These are phyloP conservation scores for Penicillium sp. DNA, from an alignment of 2,329 filamentous ascomycete species.

Conservation along the genomic window DNA sequence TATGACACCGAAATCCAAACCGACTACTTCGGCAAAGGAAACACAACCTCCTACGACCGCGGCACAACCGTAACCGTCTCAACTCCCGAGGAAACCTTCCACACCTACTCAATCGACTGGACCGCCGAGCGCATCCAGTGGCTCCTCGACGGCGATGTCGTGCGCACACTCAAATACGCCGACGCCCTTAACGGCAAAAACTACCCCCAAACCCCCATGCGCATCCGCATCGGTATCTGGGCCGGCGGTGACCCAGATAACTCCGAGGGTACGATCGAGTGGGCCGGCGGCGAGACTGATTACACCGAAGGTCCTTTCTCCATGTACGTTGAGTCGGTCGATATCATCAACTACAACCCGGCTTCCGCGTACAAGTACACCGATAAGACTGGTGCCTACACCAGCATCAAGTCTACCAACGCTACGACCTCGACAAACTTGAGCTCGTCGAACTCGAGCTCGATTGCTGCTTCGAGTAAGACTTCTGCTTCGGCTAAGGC, in stretches of 20 bases:
- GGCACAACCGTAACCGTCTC: conserved; percentile 71
- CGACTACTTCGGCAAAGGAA: conserved; percentile 96
- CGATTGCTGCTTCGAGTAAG: neutral
- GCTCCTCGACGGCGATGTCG: conserved; percentile 61
- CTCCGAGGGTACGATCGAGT: conserved; percentile 56
- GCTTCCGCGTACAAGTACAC: conserved; percentile 64
- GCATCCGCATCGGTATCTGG: conserved; percentile 69
- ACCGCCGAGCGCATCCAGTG: conserved; percentile 63
- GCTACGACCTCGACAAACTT: conserved; percentile 14
- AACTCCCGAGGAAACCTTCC: conserved; percentile 54
- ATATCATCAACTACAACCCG: conserved; percentile 58
- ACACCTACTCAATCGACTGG: conserved; percentile 62
- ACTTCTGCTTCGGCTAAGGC: neutral
- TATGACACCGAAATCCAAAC: conserved; percentile 58
- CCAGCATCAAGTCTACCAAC: conserved; percentile 57
- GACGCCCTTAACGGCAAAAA: conserved; percentile 59
- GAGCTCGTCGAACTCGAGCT: conserved; percentile 23
- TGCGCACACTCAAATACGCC: conserved; percentile 63
- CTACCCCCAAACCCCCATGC: conserved; percentile 73
- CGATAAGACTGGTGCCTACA: conserved; percentile 61
- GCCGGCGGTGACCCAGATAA: conserved; percentile 58
- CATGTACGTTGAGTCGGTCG: conserved; percentile 69
- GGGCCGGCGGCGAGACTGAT: conserved; percentile 70
- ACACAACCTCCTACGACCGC: conserved; percentile 75
- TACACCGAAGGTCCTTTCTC: conserved; percentile 66